phyloP scores from a whole-genome alignment of 352 stramenopile species.

The Nothophytophthora sp. region DNA sequence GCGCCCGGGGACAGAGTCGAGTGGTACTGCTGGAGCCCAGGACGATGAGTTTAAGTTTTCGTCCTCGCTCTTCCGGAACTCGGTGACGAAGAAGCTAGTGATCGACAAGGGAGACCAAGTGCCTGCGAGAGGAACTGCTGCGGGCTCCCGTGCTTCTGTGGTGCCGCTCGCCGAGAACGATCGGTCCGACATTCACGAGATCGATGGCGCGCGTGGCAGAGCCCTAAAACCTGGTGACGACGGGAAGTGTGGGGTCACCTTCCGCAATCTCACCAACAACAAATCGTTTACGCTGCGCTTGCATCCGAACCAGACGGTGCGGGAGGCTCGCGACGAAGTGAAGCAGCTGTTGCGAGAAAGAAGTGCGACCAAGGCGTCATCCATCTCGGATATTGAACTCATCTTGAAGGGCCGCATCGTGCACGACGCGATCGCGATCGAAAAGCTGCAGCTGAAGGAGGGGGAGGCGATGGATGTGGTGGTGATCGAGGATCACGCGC shows the following conservation, averaged over 20 bases:
- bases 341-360: conserved; percentile 57
- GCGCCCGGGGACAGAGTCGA: conserved; percentile 15
- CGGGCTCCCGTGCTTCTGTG: conserved; percentile 46
- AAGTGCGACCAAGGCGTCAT: conserved; percentile 22
- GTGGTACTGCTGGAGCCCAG: conserved; percentile 18
- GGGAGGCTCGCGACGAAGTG: conserved; percentile 57
- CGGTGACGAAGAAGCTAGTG: conserved; percentile 57
- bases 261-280: conserved; percentile 70
- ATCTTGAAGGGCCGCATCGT: conserved; percentile 66
- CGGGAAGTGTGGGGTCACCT: conserved; percentile 57
- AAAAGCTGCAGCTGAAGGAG: conserved; percentile 61
- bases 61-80: conserved; percentile 60
- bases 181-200: conserved; percentile 20
- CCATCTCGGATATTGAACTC: conserved; percentile 60
- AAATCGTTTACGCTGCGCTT: conserved; percentile 68
- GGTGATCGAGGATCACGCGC: conserved; percentile 54
- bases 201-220: conserved; percentile 22
- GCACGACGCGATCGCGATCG: conserved; percentile 39
- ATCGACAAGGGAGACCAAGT: conserved; percentile 53
- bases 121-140: conserved; percentile 7
- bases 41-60: conserved; percentile 69
- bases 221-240: conserved; percentile 51
- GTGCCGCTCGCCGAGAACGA: conserved; percentile 62
- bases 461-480: conserved; percentile 69
- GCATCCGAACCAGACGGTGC: conserved; percentile 49